Conservation (phyloP, 169 alveolate species). For the Sarcocystis neurona region DNA sequence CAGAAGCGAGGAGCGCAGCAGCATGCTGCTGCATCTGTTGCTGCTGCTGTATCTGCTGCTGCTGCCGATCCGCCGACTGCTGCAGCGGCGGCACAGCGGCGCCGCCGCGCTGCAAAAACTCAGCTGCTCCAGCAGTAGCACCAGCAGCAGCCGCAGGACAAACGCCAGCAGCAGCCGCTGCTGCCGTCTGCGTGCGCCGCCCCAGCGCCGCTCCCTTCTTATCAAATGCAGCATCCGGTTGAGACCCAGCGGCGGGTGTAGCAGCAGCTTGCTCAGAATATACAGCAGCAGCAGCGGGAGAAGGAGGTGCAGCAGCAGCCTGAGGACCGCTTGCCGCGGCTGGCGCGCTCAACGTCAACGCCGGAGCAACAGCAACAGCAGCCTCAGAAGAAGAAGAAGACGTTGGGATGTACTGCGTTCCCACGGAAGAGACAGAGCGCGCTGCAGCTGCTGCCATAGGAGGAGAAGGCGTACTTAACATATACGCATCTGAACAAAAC, state of each 20-base stretch:
- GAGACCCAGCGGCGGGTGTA: no score
- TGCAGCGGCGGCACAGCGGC: background rate
- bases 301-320: background rate
- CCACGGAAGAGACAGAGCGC: background rate
- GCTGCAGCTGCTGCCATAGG: background rate
- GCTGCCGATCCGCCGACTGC: slow-evolving; percentile 29
- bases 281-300: background rate
- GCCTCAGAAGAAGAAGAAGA: background rate
- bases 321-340: no score
- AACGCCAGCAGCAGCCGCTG: no score
- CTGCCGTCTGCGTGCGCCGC: no score
- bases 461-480: background rate
- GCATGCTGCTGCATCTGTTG: background rate
- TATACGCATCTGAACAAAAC: background rate
- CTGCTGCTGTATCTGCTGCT: slow-evolving; percentile 15
- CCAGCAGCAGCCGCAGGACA: no score
- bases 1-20: no score
- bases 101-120: background rate
- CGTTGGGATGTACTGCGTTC: background rate
- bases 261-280: background rate
- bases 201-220: no score
- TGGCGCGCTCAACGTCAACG: no score
- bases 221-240: no score
- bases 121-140: slow-evolving; percentile 8
- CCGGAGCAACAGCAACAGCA: slow-evolving; percentile 23